A percentile compares a stretch with the other conserved stretches of the same genome.
phyloP scores from a whole-genome alignment of 306 rosid genomes.

The Rosa lucieae region DNA sequence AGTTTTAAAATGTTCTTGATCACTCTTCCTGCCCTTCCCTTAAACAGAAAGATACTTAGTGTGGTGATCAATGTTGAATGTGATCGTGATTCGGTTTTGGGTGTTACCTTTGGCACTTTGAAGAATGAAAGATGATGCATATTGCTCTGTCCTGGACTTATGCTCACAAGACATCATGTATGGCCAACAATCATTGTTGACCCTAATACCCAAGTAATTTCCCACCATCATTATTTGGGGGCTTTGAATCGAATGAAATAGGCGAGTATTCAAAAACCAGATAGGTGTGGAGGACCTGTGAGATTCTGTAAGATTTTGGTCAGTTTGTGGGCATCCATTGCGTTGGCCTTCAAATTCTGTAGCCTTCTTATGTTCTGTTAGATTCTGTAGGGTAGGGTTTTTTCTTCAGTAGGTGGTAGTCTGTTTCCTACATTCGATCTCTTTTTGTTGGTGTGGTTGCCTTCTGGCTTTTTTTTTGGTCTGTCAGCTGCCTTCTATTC shows the following conservation, averaged over 20 bases:
- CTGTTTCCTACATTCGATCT: neutral
- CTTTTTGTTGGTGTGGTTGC: neutral
- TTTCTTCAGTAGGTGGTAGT: neutral
- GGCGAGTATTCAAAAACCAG: neutral
- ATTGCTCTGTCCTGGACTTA: neutral
- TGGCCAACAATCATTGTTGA: neutral
- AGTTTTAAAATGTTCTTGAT: neutral
- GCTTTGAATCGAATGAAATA: neutral
- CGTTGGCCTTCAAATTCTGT: too few relatives aligned
- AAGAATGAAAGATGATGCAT: neutral
- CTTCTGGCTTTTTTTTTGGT: too few relatives aligned
- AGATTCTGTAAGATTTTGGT: neutral
- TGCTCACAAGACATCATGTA: neutral
- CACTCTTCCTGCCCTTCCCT: neutral
- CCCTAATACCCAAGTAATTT: neutral
- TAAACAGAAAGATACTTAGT: neutral
- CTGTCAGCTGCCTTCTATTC: neutral
- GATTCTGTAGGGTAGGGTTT: neutral
- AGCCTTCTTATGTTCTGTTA: too few relatives aligned
- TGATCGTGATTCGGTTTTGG: too few relatives aligned
- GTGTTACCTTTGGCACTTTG: neutral
- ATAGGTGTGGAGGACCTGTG: neutral
- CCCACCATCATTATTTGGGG: neutral
- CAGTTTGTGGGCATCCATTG: neutral
- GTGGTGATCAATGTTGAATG: neutral